A percentile compares a stretch with the other conserved stretches of the same genome.
phyloP scores from a whole-genome alignment of 371 early-diverging fungal genomes.

The Coemansia sp. region DNA sequence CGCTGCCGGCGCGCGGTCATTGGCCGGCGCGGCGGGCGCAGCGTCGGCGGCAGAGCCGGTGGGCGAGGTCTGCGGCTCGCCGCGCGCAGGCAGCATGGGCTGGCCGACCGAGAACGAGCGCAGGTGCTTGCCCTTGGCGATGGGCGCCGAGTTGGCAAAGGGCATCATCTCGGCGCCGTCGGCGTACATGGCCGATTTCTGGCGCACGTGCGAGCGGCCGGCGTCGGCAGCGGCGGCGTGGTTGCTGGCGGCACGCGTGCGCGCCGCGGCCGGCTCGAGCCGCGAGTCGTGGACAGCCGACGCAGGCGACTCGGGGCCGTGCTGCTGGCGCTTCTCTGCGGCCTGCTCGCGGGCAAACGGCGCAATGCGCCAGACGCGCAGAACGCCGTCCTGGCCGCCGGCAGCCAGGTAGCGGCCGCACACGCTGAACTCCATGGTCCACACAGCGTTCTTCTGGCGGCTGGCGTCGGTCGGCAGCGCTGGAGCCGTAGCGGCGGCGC shows the following conservation, averaged over 20 bases:
- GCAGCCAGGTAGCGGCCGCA: slow-evolving; percentile 78
- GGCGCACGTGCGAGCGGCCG: slow-evolving; percentile 9
- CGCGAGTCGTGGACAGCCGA: neutral
- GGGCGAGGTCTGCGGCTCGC: neutral
- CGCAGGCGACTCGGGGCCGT: slow-evolving; percentile 11
- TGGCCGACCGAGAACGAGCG: slow-evolving; percentile 35
- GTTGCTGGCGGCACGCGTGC: neutral
- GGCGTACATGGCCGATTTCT: slow-evolving; percentile 3
- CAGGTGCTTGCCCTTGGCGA: slow-evolving; percentile 23
- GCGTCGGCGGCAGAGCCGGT: neutral
- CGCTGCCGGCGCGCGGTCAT: neutral
- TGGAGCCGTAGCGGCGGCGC: neutral
- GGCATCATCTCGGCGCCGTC: slow-evolving; percentile 12
- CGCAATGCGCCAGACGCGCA: slow-evolving; percentile 71
- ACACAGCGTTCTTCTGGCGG: slow-evolving; percentile 29
- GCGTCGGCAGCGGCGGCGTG: too few species aligned
- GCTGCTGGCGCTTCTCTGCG: slow-evolving; percentile 33
- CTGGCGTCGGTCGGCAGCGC: neutral
- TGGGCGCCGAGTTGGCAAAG: slow-evolving; percentile 43
- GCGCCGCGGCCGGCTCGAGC: neutral
- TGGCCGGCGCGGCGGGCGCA: neutral
- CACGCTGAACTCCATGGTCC: slow-evolving; percentile 66
- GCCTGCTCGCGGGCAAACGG: slow-evolving; percentile 49
- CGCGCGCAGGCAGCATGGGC: slow-evolving; percentile 6
- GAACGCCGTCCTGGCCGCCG: slow-evolving; percentile 69